Percentiles rank a stretch among this genome's conserved stretches.
phyloP scores from a whole-genome alignment of 2,329 filamentous ascomycete species.

The Claviceps citrina region DNA sequence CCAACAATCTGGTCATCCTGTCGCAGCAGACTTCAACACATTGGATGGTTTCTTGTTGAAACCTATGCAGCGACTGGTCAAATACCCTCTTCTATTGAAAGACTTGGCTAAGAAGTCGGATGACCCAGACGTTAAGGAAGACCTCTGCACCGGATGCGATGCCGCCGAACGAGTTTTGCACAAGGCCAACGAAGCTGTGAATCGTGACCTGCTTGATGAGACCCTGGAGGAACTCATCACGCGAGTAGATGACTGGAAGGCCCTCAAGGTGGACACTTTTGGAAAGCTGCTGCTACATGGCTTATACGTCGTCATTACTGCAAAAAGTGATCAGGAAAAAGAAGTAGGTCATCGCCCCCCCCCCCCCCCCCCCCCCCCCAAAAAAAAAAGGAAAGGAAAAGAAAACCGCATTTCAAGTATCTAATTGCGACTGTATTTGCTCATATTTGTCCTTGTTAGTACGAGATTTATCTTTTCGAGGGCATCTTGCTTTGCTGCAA shows the following conservation, averaged over 20 bases:
- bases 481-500: slow-evolving; percentile 94
- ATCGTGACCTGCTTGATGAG: slow-evolving; percentile 70
- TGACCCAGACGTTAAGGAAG: slow-evolving; percentile 51
- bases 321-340: slow-evolving; percentile 78
- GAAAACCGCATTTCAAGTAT: too few relatives aligned
- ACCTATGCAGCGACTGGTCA: slow-evolving; percentile 87
- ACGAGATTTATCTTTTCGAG: slow-evolving; percentile 95
- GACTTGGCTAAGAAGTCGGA: slow-evolving; percentile 78
- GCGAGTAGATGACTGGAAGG: slow-evolving; percentile 95
- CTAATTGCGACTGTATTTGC: not conserved
- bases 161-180: slow-evolving; percentile 69
- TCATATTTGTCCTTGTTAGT: slow-evolving; percentile 35
- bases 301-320: slow-evolving; percentile 80
- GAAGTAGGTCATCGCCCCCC: slow-evolving; percentile 42
- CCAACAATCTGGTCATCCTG: slow-evolving; percentile 54
- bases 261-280: slow-evolving; percentile 78
- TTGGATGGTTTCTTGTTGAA: slow-evolving; percentile 88
- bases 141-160: slow-evolving; percentile 63
- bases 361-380: too few relatives aligned
- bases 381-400: too few relatives aligned
- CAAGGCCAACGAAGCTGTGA: slow-evolving; percentile 80
- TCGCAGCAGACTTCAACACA: slow-evolving; percentile 75
- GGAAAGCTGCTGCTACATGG: slow-evolving; percentile 79
- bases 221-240: slow-evolving; percentile 66
- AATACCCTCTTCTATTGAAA: slow-evolving; percentile 86